Percentiles rank a stretch among this genome's conserved stretches.
phyloP scores from a whole-genome alignment of 1,284 basidiomycete species.

The Trametes pubescens region DNA sequence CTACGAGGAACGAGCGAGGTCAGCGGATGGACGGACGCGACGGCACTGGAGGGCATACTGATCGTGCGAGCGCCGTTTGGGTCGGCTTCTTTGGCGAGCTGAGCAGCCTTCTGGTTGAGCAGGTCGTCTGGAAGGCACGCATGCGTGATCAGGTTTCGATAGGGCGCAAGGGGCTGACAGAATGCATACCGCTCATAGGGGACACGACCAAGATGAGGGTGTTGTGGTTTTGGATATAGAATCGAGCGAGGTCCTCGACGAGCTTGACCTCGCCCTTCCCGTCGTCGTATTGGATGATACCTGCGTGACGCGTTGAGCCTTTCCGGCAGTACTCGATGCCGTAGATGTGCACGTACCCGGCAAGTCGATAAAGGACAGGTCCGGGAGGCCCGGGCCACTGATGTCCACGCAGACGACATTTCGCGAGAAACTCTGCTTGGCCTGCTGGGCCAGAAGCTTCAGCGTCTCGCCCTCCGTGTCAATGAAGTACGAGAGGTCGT shows the following conservation, averaged over 20 bases:
- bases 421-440: slow-evolving; percentile 49
- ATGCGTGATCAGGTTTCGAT: background rate
- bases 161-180: background rate
- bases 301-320: slow-evolving; percentile 52
- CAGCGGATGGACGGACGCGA: background rate
- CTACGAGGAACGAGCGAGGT: slow-evolving; percentile 43
- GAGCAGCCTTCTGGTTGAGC: slow-evolving; percentile 66
- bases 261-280: slow-evolving; percentile 50
- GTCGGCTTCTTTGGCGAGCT: slow-evolving; percentile 60
- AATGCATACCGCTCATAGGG: slow-evolving; percentile 61
- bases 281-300: slow-evolving; percentile 62
- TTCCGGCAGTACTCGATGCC: slow-evolving; percentile 49
- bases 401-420: slow-evolving; percentile 57
- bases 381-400: slow-evolving; percentile 52
- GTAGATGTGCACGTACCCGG: slow-evolving; percentile 44
- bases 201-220: slow-evolving; percentile 64
- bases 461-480: slow-evolving; percentile 36
- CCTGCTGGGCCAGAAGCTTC: background rate
- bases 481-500: slow-evolving; percentile 37
- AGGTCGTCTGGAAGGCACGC: slow-evolving; percentile 55
- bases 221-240: slow-evolving; percentile 46
- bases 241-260: slow-evolving; percentile 54
- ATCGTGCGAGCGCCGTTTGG: slow-evolving; percentile 63
- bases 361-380: slow-evolving; percentile 55
- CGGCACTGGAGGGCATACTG: slow-evolving; percentile 45